Conservation (phyloP, 495 filamentous ascomycete genomes). For the Xylaria castorea region DNA sequence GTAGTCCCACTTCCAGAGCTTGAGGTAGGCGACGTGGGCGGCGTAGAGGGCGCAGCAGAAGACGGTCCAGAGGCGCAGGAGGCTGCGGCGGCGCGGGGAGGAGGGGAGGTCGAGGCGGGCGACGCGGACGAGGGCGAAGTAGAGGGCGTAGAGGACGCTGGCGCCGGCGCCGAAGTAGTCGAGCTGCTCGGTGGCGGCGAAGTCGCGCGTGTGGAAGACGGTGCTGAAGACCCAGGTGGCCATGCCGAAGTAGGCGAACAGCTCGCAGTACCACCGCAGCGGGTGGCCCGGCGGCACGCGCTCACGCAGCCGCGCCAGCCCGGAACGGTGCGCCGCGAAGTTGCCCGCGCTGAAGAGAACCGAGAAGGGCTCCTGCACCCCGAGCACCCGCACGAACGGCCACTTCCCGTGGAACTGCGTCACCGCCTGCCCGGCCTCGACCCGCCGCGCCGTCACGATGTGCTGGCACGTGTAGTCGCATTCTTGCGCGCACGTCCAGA, state of each 20-base stretch:
- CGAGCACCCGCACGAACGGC: constrained; percentile 89
- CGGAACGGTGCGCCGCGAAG: constrained; percentile 82
- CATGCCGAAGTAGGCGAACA: constrained; percentile 81
- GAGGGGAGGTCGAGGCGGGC: constrained; percentile 76
- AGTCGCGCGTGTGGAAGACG: constrained; percentile 91
- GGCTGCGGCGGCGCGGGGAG: constrained; percentile 59
- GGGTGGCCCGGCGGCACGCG: constrained; percentile 74
- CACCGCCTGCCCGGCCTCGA: constrained; percentile 67
- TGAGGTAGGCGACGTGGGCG: constrained; percentile 83
- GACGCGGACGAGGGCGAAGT: constrained; percentile 79
- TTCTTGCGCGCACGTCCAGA: constrained; percentile 86
- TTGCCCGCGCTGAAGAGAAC: constrained; percentile 94
- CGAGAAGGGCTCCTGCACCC: constrained; percentile 92
- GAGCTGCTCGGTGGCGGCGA: constrained; percentile 83
- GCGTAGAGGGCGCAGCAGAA: constrained; percentile 74
- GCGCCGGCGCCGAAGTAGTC: constrained; percentile 97
- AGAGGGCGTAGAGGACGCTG: constrained; percentile 88
- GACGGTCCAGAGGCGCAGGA: constrained; percentile 75
- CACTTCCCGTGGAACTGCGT: constrained; percentile 99
- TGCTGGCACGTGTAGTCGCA: constrained; percentile 99
- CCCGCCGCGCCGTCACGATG: constrained; percentile 79
- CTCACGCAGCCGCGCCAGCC: constrained; percentile 72
- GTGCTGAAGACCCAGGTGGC: constrained; percentile 86
- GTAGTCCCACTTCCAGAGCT: constrained; percentile 89
- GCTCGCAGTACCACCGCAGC: constrained; percentile 79